Evolutionary conservation across 768 basidiomycete genomes (phyloP).

Genomic region (Mrakia frigida): DNA sequence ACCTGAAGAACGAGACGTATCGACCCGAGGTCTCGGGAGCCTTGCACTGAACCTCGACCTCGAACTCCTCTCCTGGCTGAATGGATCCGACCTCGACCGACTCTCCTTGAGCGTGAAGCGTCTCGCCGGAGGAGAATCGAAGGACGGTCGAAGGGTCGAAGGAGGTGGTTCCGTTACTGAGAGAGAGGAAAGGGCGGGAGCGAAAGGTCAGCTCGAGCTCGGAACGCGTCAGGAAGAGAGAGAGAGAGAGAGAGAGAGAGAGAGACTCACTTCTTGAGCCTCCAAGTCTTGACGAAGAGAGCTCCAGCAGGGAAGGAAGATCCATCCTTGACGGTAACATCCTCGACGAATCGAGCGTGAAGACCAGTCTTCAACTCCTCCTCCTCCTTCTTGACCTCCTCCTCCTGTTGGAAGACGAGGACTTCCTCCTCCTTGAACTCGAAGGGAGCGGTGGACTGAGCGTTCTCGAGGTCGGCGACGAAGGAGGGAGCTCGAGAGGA

Average conservation of each 20-base stretch:
- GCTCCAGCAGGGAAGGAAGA: slow-evolving; percentile 75
- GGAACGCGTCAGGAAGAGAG: neutral
- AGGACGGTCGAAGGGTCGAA: slow-evolving; percentile 69
- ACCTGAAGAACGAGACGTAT: slow-evolving; percentile 71
- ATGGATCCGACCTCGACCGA: slow-evolving; percentile 56
- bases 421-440: neutral
- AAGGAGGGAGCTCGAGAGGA: neutral
- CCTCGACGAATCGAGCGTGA: slow-evolving; percentile 38
- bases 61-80: slow-evolving; percentile 55
- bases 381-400: too few species aligned
- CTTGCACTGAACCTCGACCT: slow-evolving; percentile 73
- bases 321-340: slow-evolving; percentile 68
- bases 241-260: neutral
- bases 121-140: slow-evolving; percentile 65
- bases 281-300: slow-evolving; percentile 80
- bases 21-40: slow-evolving; percentile 69
- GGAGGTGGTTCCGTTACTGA: slow-evolving; percentile 50
- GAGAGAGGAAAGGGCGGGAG: neutral
- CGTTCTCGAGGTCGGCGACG: neutral
- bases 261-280: slow-evolving; percentile 54
- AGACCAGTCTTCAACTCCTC: neutral
- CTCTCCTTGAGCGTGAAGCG: slow-evolving; percentile 49
- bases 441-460: slow-evolving; percentile 6
- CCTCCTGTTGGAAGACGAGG: neutral
- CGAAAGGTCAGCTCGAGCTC: neutral